These are phyloP conservation scores for Jaltomata sinuosa DNA, from an alignment of 257 asterid genomes.

Conservation along the genomic window DNA sequence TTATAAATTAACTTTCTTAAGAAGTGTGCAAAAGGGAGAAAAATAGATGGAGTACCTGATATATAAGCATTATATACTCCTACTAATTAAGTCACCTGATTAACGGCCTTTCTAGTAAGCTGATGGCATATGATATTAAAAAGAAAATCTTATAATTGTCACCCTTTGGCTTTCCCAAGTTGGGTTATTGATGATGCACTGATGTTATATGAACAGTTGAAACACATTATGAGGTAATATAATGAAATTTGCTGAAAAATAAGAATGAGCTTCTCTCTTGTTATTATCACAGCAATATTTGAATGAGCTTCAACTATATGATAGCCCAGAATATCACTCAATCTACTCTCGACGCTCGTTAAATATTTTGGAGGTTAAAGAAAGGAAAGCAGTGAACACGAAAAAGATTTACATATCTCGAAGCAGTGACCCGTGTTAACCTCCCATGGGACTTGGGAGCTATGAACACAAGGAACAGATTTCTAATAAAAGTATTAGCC, in stretches of 20 bases:
- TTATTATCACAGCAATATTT: too few relatives aligned
- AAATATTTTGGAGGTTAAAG: background rate
- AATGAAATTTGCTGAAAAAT: too few relatives aligned
- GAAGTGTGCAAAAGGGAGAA: too few relatives aligned
- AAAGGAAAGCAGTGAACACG: background rate
- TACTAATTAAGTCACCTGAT: background rate
- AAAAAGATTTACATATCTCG: background rate
- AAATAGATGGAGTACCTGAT: too few relatives aligned
- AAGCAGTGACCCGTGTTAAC: background rate
- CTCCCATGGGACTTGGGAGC: background rate
- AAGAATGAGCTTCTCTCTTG: too few relatives aligned
- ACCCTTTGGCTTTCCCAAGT: too few relatives aligned
- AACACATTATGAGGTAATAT: too few relatives aligned
- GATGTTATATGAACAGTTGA: too few relatives aligned
- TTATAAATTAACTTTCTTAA: too few relatives aligned
- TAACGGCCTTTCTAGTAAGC: background rate
- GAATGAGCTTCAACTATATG: background rate
- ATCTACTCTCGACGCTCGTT: too few relatives aligned
- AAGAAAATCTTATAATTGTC: background rate
- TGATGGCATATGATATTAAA: background rate
- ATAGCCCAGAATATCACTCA: background rate
- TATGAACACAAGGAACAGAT: background rate
- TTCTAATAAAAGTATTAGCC: background rate
- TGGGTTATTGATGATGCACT: too few relatives aligned
- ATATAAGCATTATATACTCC: too few relatives aligned